Conservation (phyloP, 2,329 filamentous ascomycete species). For the Neonectria faginata region DNA sequence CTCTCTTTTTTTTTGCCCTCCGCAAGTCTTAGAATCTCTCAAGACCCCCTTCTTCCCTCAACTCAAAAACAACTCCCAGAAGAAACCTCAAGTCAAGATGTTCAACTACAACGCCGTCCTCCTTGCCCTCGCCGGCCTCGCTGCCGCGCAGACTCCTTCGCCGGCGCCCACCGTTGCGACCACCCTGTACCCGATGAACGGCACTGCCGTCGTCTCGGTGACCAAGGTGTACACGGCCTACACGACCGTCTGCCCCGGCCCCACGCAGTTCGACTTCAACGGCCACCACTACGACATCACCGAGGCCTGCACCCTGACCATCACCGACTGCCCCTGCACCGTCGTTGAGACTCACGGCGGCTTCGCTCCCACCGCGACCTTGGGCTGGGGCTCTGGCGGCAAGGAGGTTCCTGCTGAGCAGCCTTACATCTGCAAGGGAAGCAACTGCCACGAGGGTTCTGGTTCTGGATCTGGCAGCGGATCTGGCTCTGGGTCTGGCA, state of each 20-base stretch:
- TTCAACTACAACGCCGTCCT: conserved; percentile 44
- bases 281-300: conserved; percentile 65
- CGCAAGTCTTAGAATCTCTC: conserved; percentile 15
- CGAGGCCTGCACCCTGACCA: conserved; percentile 65
- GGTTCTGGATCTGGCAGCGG: background rate
- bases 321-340: conserved; percentile 67
- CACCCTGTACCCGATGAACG: conserved; percentile 33
- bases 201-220: conserved; percentile 38
- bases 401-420: conserved; percentile 17
- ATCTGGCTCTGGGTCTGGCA: background rate
- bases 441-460: no score
- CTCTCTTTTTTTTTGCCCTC: conserved; percentile 24
- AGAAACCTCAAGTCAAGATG: conserved; percentile 39
- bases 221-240: conserved; percentile 52
- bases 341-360: conserved; percentile 48
- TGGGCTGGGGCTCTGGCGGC: conserved; percentile 18
- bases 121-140: conserved; percentile 40
- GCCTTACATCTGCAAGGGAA: conserved; percentile 11
- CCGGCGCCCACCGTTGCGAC: conserved; percentile 20
- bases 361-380: conserved; percentile 27
- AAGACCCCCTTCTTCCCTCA: conserved; percentile 3
- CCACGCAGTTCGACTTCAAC: conserved; percentile 64
- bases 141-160: conserved; percentile 35
- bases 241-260: conserved; percentile 58
- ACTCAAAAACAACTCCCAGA: conserved; percentile 23